Evolutionary conservation across 352 stramenopile species (phyloP).

Genomic region (Phytophthora melonis): DNA sequence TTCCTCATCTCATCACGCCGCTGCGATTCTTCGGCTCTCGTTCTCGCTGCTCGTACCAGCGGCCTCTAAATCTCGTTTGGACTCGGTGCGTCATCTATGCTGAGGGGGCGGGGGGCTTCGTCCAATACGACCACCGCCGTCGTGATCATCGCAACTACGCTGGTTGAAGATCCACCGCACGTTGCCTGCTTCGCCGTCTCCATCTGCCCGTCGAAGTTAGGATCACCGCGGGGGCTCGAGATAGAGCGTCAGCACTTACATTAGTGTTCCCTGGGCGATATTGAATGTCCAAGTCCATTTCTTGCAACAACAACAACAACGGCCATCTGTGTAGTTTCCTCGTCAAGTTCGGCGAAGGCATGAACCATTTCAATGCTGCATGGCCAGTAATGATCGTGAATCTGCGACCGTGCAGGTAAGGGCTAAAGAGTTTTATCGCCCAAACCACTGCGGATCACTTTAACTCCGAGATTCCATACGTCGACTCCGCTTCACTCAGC

Average conservation of each 20-base stretch:
- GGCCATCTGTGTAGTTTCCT: not conserved
- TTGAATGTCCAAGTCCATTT: not conserved
- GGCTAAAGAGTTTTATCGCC: not conserved
- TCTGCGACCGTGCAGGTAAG: not conserved
- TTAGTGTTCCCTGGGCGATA: not conserved
- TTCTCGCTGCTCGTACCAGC: too few species aligned
- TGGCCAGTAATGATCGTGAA: not conserved
- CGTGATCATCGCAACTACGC: not conserved
- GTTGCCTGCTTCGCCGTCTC: not conserved
- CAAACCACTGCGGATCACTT: not conserved
- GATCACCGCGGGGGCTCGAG: not conserved
- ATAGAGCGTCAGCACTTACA: not conserved
- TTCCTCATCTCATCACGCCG: too few species aligned
- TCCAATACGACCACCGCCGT: not conserved
- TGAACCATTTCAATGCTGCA: not conserved
- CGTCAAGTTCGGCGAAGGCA: not conserved
- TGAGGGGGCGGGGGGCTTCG: not conserved
- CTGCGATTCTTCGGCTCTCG: too few species aligned
- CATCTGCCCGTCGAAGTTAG: not conserved
- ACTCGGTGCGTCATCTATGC: too few species aligned
- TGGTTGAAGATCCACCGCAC: not conserved
- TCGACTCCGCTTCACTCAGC: not conserved
- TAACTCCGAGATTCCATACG: not conserved
- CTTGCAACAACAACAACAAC: not conserved
- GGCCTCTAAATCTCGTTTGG: too few species aligned